Evolutionary conservation across 805 yeast genomes (phyloP).

Genomic region (Kluyveromyces nonfermentans): DNA sequence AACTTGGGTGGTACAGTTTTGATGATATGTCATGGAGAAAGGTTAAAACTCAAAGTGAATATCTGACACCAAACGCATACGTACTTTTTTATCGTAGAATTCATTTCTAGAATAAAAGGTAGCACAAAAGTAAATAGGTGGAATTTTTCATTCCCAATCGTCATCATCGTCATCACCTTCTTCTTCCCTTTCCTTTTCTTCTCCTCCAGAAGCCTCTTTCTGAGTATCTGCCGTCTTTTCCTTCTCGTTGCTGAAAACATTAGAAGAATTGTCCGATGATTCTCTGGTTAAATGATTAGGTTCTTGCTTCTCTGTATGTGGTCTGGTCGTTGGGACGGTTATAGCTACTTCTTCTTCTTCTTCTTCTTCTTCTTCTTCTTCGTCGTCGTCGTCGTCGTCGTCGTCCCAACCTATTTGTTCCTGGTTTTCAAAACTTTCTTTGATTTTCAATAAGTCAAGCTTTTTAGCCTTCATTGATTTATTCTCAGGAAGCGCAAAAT

Average conservation of each 20-base stretch:
- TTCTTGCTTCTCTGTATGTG: background rate
- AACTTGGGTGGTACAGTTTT: conserved; percentile 66
- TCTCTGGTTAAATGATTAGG: too few relatives aligned
- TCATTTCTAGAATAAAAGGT: background rate
- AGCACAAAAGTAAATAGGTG: background rate
- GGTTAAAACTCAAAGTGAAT: conserved; percentile 40
- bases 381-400: background rate
- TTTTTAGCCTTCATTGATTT: conserved; percentile 56
- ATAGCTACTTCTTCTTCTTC: conserved; percentile 8
- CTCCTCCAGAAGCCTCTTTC: conserved; percentile 5
- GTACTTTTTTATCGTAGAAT: conserved; percentile 64
- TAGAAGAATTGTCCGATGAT: background rate
- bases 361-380: conserved; percentile 4
- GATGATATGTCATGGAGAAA: conserved; percentile 67
- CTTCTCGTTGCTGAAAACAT: background rate
- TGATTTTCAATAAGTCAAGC: conserved; percentile 45
- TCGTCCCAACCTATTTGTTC: background rate
- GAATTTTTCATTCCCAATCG: conserved; percentile 45
- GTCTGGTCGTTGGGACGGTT: background rate
- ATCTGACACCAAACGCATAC: conserved; percentile 68
- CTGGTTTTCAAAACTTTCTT: conserved; percentile 6
- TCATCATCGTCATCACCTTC: conserved; percentile 41
- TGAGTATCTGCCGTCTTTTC: conserved; percentile 5
- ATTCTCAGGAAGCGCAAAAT: conserved; percentile 47
- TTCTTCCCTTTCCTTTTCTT: conserved; percentile 13